These are phyloP conservation scores for Ramalina intermedia DNA, from an alignment of 495 filamentous ascomycete species.

Conservation along the genomic window DNA sequence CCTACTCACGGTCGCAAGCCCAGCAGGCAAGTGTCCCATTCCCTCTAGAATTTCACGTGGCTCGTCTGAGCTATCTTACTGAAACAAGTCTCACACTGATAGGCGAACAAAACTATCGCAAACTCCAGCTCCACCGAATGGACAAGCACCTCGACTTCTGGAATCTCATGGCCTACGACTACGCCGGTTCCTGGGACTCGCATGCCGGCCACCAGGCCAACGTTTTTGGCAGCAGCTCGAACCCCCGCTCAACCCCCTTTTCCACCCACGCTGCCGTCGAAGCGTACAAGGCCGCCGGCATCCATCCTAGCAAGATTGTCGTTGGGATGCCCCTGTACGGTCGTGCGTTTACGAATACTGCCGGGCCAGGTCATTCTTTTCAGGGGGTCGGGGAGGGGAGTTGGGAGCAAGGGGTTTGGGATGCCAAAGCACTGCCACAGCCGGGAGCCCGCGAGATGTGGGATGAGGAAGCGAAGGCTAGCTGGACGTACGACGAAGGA, in stretches of 20 bases:
- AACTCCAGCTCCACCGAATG: slow-evolving; percentile 54
- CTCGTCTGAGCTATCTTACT: background rate
- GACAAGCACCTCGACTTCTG: slow-evolving; percentile 67
- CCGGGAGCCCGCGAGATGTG: slow-evolving; percentile 24
- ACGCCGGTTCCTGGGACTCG: slow-evolving; percentile 55
- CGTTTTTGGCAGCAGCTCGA: slow-evolving; percentile 38
- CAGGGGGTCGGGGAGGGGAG: slow-evolving; percentile 49
- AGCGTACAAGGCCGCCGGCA: slow-evolving; percentile 50
- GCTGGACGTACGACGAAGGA: slow-evolving; percentile 51
- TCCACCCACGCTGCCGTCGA: slow-evolving; percentile 29
- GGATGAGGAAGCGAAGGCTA: slow-evolving; percentile 33
- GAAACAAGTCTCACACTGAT: slow-evolving; percentile 15
- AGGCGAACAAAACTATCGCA: slow-evolving; percentile 51
- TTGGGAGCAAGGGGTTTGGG: slow-evolving; percentile 68
- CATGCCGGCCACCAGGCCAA: slow-evolving; percentile 64
- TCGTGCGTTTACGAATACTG: slow-evolving; percentile 57
- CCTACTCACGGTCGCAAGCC: slow-evolving; percentile 61
- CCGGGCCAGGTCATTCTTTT: slow-evolving; percentile 54
- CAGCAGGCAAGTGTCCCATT: slow-evolving; percentile 22
- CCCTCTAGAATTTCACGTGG: background rate
- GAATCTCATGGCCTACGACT: slow-evolving; percentile 67
- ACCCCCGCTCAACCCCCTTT: slow-evolving; percentile 43
- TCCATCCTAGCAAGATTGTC: slow-evolving; percentile 54
- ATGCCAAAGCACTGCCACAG: slow-evolving; percentile 49
- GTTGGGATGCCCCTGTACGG: slow-evolving; percentile 82